Evolutionary conservation across 805 yeast genomes (phyloP), one percentile per base, ranked within the genome.

Genomic region (Hanseniaspora occidentalis): DNA sequence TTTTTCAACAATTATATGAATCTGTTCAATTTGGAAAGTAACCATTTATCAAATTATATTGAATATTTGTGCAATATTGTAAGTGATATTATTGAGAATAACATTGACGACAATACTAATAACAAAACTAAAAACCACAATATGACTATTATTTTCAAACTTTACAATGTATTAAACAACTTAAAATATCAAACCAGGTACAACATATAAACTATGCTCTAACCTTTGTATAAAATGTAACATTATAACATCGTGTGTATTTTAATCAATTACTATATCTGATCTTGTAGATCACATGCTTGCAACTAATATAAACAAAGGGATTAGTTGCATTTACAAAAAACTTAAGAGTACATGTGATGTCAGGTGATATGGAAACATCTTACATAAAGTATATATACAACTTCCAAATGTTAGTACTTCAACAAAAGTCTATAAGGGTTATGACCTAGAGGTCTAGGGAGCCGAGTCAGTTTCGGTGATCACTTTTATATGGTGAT

Each of bases 391-490:
- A n/a, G n/a, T n/a, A n/a, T n/a, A 5, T 9, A 29, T 29, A 29
- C 4, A n/a, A 18, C 3, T 16, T 14, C 9, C 16, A 29, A 29
- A 29, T n/a, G 16, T 18, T n/a, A 14, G 18, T n/a, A n/a, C 16
- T n/a, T n/a, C 17, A 29, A 29, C 18, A 16, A 29, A 16, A n/a
- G 8, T 29, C 8, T 9, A n/a, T n/a, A 25, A 29, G 33, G 33
- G 33, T 29, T 29, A 14, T 29, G 33, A 29, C 33, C 33, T 29
- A 29, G 33, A 29, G 33, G 33, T 29, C 33, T 29, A 29, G 33
- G 33, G 33, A 29, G 33, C 33, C 33, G 33, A 29, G 33, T 29
- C 33, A 29, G 33, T 29, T 29, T 29, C 33, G 33, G 33, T 29
- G 33, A 29, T 29, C 33, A 14, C 33, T 29, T 29, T 9, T 29